Base-by-base conservation (phyloP, 495 filamentous ascomycete genomes). In the Tuber borchii region DNA sequence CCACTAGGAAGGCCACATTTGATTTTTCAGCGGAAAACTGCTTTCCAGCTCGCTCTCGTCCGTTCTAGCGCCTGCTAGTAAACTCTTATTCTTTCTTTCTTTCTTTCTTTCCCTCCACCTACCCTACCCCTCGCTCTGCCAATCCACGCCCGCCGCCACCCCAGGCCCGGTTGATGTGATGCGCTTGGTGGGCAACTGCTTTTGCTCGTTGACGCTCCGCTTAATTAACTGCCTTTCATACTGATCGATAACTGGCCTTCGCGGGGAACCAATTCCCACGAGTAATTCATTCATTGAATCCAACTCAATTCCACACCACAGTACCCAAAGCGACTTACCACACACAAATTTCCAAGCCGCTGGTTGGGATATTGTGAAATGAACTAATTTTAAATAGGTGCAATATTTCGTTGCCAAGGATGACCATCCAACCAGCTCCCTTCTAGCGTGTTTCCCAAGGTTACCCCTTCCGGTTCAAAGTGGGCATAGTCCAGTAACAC, bases 361-460 rank as follows among this genome's bases (percentile, higher is more conserved):
- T 70, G 71, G 74, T 77, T 65, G 78, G 78, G 79, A 80, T 80
- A 80, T 74, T 74, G 56, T 43, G 48, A 80, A 80, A 80, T 80
- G 79, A 80, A 80, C 79, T 80, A 80, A 80, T 80, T 80, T 80
- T 80, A 80, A 80, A 80, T 74, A 69, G 76, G 78, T 72, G 68
- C 68, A 77, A 77, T 74, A 71, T 48, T 72, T 74, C 74, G 69
- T 77, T 26, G 71, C 45, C 70, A 79, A 71, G 79, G 79, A 34
- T 80, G 51, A 70, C 77, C 73, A 69, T 56, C 77, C 65, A 75
- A 75, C 74, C 73, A 76, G 19, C 43, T 74, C 68, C 43, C 71
- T 70, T 61, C 72, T 79, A 73, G 77, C 71, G 76, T 68, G 39
- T 75, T 79, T 79, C 69, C 71, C 56, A 65, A 65, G 56, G 56